Evolutionary conservation across 1,284 basidiomycete species (phyloP).

Genomic region (Tranzscheliella williamsii): DNA sequence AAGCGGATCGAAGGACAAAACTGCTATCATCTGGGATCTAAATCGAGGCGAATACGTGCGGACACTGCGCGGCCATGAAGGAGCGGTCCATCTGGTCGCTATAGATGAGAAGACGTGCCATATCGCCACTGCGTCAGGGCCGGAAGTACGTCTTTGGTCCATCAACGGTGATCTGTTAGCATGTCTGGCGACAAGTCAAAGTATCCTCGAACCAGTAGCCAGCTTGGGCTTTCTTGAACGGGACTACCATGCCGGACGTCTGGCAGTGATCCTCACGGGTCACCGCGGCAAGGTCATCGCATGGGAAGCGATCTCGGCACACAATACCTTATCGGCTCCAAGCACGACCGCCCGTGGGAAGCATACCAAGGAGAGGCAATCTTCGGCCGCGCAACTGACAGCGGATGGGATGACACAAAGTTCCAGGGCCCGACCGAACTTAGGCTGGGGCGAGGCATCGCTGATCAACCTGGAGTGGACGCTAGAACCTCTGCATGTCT

Average conservation of each 20-base stretch:
- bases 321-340: slow-evolving; percentile 10
- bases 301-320: slow-evolving; percentile 48
- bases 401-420: too few relatives aligned
- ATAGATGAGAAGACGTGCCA: slow-evolving; percentile 85
- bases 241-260: slow-evolving; percentile 63
- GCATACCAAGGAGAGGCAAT: too few relatives aligned
- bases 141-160: slow-evolving; percentile 74
- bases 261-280: slow-evolving; percentile 55
- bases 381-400: not conserved
- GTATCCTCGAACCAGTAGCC: slow-evolving; percentile 64
- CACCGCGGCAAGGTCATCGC: slow-evolving; percentile 53
- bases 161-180: slow-evolving; percentile 77
- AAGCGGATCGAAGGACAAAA: slow-evolving; percentile 82
- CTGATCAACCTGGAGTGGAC: slow-evolving; percentile 13
- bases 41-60: slow-evolving; percentile 66
- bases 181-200: slow-evolving; percentile 67
- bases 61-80: slow-evolving; percentile 51
- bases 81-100: slow-evolving; percentile 71
- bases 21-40: slow-evolving; percentile 85
- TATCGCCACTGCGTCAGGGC: slow-evolving; percentile 76
- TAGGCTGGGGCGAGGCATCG: not conserved
- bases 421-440: too few relatives aligned
- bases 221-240: slow-evolving; percentile 78
- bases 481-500: slow-evolving; percentile 38
- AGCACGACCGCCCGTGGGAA: too few relatives aligned